These are phyloP conservation scores for Metahyphopichia silvanorum DNA, from an alignment of 805 yeast genomes.

Conservation along the genomic window DNA sequence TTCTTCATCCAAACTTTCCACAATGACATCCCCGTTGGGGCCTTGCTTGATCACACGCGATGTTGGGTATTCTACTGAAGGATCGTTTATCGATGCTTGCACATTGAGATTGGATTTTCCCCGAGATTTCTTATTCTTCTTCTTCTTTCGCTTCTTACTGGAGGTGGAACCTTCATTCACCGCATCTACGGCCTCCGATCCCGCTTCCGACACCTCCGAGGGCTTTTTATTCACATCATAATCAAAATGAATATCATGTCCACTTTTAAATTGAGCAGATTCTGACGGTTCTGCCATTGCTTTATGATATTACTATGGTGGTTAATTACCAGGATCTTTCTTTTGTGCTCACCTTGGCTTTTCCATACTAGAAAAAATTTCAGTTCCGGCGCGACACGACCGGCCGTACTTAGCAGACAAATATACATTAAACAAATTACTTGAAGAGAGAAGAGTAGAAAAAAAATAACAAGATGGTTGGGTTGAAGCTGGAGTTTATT, in stretches of 20 bases:
- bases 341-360: no score
- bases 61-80: constrained; percentile 64
- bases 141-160: constrained; percentile 27
- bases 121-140: constrained; percentile 25
- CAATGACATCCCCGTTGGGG: constrained; percentile 74
- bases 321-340: neutral
- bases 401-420: no score
- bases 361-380: no score
- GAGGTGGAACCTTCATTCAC: constrained; percentile 3
- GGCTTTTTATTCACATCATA: constrained; percentile 7
- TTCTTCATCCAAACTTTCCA: constrained; percentile 51
- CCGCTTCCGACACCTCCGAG: constrained; percentile 1
- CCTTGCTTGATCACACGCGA: constrained; percentile 69
- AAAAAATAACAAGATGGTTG: no score
- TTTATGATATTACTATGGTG: neutral
- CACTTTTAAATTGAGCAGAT: constrained; percentile 21
- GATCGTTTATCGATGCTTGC: constrained; percentile 50
- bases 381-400: no score
- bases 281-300: constrained; percentile 8
- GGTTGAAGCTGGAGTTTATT: no score
- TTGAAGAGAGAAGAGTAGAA: no score
- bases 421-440: no score
- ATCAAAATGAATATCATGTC: constrained; percentile 34
- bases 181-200: no score
- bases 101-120: constrained; percentile 7